Evolutionary conservation across 768 basidiomycete species (phyloP), one percentile per base, ranked within the genome.

Genomic region (Tricholoma sp.): DNA sequence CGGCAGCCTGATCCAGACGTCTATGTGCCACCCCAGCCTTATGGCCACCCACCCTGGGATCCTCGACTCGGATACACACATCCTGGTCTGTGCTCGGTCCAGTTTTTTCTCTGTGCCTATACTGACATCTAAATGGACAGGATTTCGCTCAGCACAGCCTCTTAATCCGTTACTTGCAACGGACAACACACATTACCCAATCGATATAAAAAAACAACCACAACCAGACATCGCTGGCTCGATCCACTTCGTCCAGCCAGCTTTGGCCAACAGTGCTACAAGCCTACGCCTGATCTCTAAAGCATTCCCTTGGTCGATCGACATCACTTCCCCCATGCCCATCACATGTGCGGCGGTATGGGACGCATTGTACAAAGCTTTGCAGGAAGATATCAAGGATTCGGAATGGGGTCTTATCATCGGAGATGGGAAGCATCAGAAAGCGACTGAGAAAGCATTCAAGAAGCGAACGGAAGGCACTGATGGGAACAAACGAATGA

Each of bases 351-450:
- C 76, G 49, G 73, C 74, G 17, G 69, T 89, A 4, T 86, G 86
- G 74, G 78, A 81, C 31, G 80, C 75, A 3, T 37, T 89, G 17
- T 70, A 81, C 55, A 60, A 68, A 5, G 72, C 64, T 48, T 70
- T 89, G 28, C 81, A 86, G 50, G 71, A 80, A 49, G 76, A 75
- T 6, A 72, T 89, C 17, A 76, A 59, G 1, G 85, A 88, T 57
- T 85, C 85, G 3, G 88, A 89, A 62, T 89, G 87, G 86, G 85
- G 82, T 0, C 68, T 84, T 47, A 70, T 81, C 15, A 63, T 76
- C 5, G 63, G 54, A 28, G 77, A 82, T 45, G 75, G 75, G 66
- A 73, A 75, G 55, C 65, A 64, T 57, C 71, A 67, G 53, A 78
- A 78, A 59, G 59, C 60, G 17, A 74, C 85, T 13, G 77, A 82